These are phyloP conservation scores for Coemansia sp. DNA, from an alignment of 192 early-diverging fungal species.

Conservation along the genomic window DNA sequence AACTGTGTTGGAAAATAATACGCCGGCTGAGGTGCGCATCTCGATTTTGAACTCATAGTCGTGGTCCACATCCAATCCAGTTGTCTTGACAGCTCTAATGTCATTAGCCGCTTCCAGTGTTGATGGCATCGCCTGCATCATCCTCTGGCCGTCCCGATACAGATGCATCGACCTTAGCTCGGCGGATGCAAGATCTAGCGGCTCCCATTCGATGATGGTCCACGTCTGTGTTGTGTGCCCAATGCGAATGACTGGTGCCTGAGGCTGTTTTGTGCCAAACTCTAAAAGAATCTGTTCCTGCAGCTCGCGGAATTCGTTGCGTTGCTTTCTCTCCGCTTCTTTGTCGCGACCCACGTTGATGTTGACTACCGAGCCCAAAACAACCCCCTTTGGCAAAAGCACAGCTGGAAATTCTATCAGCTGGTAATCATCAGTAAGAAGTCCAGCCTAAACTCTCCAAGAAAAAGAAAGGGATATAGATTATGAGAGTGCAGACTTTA, in stretches of 20 bases:
- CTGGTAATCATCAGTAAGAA: slow-evolving; percentile 97
- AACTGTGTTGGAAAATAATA: slow-evolving; percentile 74
- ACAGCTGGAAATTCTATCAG: slow-evolving; percentile 97
- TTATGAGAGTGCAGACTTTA: background rate
- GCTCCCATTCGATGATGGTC: slow-evolving; percentile 87
- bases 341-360: slow-evolving; percentile 90
- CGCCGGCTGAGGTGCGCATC: slow-evolving; percentile 90
- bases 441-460: slow-evolving; percentile 59
- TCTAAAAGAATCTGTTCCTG: slow-evolving; percentile 81
- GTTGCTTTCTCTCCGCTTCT: slow-evolving; percentile 78
- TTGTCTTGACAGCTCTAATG: slow-evolving; percentile 64
- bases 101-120: slow-evolving; percentile 35
- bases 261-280: slow-evolving; percentile 78
- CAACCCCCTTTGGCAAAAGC: slow-evolving; percentile 90
- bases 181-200: slow-evolving; percentile 77
- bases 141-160: slow-evolving; percentile 83
- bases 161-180: slow-evolving; percentile 85
- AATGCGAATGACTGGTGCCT: slow-evolving; percentile 73
- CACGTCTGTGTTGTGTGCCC: slow-evolving; percentile 84
- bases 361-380: slow-evolving; percentile 94
- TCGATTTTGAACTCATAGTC: slow-evolving; percentile 89
- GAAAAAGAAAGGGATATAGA: background rate
- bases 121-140: slow-evolving; percentile 60
- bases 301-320: slow-evolving; percentile 77
- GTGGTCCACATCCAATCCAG: slow-evolving; percentile 86